phyloP scores from a whole-genome alignment of 2,329 filamentous ascomycete species.

The Penicillium sp. region DNA sequence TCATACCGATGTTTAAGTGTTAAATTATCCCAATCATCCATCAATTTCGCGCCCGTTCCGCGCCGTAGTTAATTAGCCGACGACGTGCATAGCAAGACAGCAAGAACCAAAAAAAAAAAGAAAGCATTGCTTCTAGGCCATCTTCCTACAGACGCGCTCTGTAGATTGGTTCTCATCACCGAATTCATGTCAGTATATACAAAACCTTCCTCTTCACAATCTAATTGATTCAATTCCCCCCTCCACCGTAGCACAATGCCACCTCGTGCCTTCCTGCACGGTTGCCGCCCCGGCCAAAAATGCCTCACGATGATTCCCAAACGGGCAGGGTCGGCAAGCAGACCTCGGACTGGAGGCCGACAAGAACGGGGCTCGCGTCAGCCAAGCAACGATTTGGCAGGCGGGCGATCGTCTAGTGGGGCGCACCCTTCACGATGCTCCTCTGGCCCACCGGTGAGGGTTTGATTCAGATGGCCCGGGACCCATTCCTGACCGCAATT shows the following conservation, averaged over 20 bases:
- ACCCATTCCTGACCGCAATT: constrained; percentile 25
- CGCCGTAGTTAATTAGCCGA: neutral
- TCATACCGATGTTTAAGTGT: constrained; percentile 2
- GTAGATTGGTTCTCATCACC: neutral
- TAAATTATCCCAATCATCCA: neutral
- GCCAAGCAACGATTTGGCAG: constrained; percentile 35
- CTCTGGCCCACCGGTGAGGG: constrained; percentile 36
- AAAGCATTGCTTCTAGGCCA: neutral
- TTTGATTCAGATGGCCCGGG: constrained; percentile 29
- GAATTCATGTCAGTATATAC: neutral
- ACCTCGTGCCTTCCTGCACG: constrained; percentile 8
- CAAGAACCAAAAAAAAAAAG: neutral
- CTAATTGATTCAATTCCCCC: too few species aligned
- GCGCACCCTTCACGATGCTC: constrained; percentile 28
- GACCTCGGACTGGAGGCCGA: constrained; percentile 22
- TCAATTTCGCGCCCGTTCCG: neutral
- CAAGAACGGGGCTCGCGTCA: constrained; percentile 14
- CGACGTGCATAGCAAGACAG: neutral
- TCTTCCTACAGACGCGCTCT: neutral
- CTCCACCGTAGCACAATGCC: neutral
- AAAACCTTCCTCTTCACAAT: too few species aligned
- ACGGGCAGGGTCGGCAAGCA: constrained; percentile 33
- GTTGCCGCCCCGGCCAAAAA: constrained; percentile 30
- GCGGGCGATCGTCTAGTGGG: constrained; percentile 42
- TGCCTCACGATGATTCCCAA: constrained; percentile 41